phyloP scores from a whole-genome alignment of 169 alveolate species.

The Eimeria maxima region DNA sequence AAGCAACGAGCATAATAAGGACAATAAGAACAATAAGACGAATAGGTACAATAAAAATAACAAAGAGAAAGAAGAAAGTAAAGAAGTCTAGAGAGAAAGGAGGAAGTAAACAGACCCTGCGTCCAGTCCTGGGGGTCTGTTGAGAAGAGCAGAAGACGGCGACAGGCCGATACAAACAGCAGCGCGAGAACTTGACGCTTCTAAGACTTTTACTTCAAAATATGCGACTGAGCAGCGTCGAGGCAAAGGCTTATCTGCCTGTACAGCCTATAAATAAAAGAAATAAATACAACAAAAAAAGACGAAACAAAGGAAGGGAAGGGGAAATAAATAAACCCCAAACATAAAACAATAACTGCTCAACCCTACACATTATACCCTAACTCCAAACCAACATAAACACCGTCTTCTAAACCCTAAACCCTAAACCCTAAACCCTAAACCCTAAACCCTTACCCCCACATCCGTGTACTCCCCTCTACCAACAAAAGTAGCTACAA shows the following conservation, averaged over 20 bases:
- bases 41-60: too few species aligned
- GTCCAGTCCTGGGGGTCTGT: conserved; percentile 90
- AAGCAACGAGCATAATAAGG: too few species aligned
- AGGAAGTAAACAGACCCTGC: conserved; percentile 45
- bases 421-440: neutral
- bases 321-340: too few species aligned
- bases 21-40: too few species aligned
- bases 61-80: too few species aligned
- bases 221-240: conserved; percentile 89
- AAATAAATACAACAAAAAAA: neutral
- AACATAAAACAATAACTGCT: neutral
- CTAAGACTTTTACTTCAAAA: conserved; percentile 88
- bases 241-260: conserved; percentile 88
- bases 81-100: too few species aligned
- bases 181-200: conserved; percentile 80
- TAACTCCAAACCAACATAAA: neutral
- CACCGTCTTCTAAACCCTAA: neutral
- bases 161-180: conserved; percentile 91
- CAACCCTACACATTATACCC: neutral
- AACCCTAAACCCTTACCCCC: conserved; percentile 82
- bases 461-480: conserved; percentile 87
- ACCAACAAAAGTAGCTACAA: conserved; percentile 85
- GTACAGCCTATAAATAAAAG: conserved; percentile 85
- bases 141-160: conserved; percentile 85
- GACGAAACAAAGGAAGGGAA: neutral